A percentile compares a stretch with the other conserved stretches of the same genome.
These are phyloP conservation scores for Phyllosticta capitalensis DNA, from an alignment of 2,329 filamentous ascomycete species.

Conservation along the genomic window DNA sequence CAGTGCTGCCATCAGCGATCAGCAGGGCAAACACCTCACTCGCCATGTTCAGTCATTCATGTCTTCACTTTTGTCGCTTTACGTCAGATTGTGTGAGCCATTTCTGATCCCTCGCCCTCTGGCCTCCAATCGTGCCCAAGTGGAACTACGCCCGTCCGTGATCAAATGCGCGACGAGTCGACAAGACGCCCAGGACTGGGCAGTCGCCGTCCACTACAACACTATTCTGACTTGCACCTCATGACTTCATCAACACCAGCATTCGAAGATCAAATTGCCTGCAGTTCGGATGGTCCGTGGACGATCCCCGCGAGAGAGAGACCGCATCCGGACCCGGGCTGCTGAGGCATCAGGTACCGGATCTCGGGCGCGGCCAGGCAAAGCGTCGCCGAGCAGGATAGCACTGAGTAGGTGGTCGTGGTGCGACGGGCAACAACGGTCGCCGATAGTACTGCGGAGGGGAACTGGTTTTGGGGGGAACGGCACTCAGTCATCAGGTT, in stretches of 20 bases:
- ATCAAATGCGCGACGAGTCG: background rate
- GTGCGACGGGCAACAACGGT: background rate
- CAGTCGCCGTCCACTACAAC: background rate
- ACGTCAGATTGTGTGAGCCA: background rate
- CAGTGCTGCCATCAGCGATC: background rate
- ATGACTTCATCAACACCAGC: background rate
- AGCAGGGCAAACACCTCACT: background rate
- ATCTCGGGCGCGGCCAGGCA: background rate
- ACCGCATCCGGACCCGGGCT: background rate
- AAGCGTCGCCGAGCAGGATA: background rate
- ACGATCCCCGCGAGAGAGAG: background rate
- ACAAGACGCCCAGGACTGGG: background rate
- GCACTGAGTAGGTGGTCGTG: background rate
- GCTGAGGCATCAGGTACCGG: background rate
- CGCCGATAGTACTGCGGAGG: background rate
- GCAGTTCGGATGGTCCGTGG: background rate
- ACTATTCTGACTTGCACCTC: no score
- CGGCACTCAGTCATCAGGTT: background rate
- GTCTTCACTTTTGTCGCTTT: background rate
- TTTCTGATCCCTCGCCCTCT: background rate
- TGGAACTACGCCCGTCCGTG: background rate
- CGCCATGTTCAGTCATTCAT: background rate
- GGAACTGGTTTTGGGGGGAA: background rate
- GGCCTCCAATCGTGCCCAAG: background rate
- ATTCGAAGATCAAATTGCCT: background rate